Evolutionary conservation across 768 basidiomycete species (phyloP), one percentile per base, ranked within the genome.

Genomic region (Auriculariales sp.): DNA sequence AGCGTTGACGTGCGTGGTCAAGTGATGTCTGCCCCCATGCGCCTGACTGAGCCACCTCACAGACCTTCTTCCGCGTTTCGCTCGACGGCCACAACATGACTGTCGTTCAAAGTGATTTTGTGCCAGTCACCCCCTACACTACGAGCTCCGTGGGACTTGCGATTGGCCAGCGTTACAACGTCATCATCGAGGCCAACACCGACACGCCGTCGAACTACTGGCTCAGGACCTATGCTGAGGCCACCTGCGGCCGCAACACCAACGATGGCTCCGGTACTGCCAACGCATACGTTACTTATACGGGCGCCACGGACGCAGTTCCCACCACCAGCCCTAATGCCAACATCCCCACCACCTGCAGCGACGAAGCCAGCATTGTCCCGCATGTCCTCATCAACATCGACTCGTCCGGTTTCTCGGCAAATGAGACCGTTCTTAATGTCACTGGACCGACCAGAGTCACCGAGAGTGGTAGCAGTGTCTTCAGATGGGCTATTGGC

Each of bases 31-130:
- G 19, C 19, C 22, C 19, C 19, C 11, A 10, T 7, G 12, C 22
- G 17, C 11, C 4, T 24, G 5, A 44, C 17, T 44, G 17, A n/a
- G 9, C 31, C 9, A 32, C 31, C 15, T 7, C 22, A 7, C 19
- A 9, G 12, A 44, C 22, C 10, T 46, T 46, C 42, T 51, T 51
- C 50, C 22, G 28, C 25, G 44, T 51, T 31, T 31, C 44, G 3
- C n/a, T 51, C 14, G 44, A 36, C 24, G 45, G 45, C 3, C 50
- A 51, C 32, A 28, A 22, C 27, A 51, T 51, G 50, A 32, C 15
- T 9, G 31, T 51, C 28, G 47, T 51, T 33, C 39, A 51, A 27
- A 44, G 32, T 9, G 50, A 51, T 24, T 42, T 42, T n/a, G 48
- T 49, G 9, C 25, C 39, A 9, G 19, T 44, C 36, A 33, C 19